These are phyloP conservation scores for Neckera pumila DNA, from an alignment of 225 moss, liverwort and hornwort species.

Conservation along the genomic window DNA sequence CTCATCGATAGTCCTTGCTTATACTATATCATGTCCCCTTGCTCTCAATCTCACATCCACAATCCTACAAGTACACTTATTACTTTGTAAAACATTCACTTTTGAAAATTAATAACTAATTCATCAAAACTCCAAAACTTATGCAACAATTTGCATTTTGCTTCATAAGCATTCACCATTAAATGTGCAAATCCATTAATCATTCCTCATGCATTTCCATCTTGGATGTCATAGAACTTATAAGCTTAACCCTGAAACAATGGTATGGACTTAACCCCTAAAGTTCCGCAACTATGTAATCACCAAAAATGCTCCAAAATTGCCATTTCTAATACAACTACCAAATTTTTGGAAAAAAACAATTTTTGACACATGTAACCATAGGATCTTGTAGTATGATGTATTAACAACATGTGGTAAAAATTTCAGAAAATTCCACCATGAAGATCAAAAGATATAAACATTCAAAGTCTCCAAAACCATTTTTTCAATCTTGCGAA, in stretches of 20 bases:
- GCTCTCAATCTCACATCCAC: rapidly evolving
- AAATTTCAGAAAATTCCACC: too few relatives aligned
- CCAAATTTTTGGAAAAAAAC: too few relatives aligned
- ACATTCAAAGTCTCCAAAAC: too few relatives aligned
- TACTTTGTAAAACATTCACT: neutral
- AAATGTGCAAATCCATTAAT: neutral
- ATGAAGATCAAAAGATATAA: too few relatives aligned
- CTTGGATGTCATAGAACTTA: rapidly evolving
- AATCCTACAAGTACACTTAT: neutral
- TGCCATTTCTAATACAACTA: too few relatives aligned
- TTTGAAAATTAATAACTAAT: neutral
- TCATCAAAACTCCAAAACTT: neutral
- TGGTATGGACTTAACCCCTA: rapidly evolving
- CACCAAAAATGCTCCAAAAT: too few relatives aligned
- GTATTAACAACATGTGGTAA: too few relatives aligned
- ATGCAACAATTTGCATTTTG: neutral
- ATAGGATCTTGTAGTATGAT: too few relatives aligned
- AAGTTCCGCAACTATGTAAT: too few relatives aligned
- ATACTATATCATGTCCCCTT: neutral
- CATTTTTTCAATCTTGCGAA: too few relatives aligned
- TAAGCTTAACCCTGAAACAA: neutral
- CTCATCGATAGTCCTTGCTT: neutral
- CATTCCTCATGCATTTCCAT: neutral
- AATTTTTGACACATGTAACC: too few relatives aligned
- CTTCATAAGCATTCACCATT: neutral